Evolutionary conservation across 805 yeast genomes (phyloP).

Genomic region (Wilhelminamyces savonicus): DNA sequence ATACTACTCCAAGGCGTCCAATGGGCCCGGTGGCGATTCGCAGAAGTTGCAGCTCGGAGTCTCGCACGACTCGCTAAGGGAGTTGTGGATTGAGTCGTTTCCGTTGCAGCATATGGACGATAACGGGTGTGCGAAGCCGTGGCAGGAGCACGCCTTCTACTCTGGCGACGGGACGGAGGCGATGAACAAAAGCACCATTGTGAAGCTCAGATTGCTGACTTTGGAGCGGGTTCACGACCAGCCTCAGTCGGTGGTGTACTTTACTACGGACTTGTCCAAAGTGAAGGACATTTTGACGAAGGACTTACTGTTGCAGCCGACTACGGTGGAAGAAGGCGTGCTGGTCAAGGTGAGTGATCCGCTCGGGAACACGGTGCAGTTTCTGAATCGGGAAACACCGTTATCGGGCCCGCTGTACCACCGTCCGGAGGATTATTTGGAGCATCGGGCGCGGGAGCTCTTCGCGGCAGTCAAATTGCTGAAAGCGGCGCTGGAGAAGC

Average conservation of each 20-base stretch:
- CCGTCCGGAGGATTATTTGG: slow-evolving; percentile 23
- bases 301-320: slow-evolving; percentile 2
- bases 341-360: slow-evolving; percentile 22
- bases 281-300: slow-evolving; percentile 13
- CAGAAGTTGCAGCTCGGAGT: slow-evolving; percentile 42
- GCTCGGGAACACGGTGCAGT: slow-evolving; percentile 23
- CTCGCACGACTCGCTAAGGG: slow-evolving; percentile 59
- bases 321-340: slow-evolving; percentile 5
- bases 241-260: slow-evolving; percentile 21
- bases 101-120: slow-evolving; percentile 39
- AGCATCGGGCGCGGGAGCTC: slow-evolving; percentile 16
- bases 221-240: slow-evolving; percentile 4
- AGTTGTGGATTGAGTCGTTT: slow-evolving; percentile 67
- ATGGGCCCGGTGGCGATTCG: slow-evolving; percentile 20
- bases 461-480: slow-evolving; percentile 7
- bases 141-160: slow-evolving; percentile 35
- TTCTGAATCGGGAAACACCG: slow-evolving; percentile 17
- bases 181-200: slow-evolving; percentile 20
- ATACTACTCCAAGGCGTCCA: slow-evolving; percentile 48
- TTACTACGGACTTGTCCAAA: slow-evolving; percentile 21
- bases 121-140: slow-evolving; percentile 30
- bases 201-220: slow-evolving; percentile 30
- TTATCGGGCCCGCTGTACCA: slow-evolving; percentile 12
- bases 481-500: neutral
- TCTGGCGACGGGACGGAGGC: slow-evolving; percentile 28